Evolutionary conservation across 1,284 basidiomycete species (phyloP).

Genomic region (Trametes sp.): DNA sequence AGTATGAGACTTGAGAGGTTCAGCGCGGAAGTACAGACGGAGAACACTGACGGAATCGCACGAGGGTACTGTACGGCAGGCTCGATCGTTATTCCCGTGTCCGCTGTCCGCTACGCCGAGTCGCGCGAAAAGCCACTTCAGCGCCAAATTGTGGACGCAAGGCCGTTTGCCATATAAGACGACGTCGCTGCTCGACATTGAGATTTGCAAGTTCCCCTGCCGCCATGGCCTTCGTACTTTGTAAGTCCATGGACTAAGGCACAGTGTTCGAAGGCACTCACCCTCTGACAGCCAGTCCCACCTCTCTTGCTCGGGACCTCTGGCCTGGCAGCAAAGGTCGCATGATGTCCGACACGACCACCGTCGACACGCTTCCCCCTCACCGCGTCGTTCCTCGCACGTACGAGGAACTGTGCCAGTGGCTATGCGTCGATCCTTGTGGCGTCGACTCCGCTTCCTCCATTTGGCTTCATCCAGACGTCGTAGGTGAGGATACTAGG

Average conservation of each 20-base stretch:
- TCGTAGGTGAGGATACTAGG: background rate
- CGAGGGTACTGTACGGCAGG: no score
- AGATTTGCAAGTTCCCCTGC: no score
- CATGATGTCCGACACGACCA: background rate
- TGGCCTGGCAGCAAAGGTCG: background rate
- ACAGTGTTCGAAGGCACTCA: background rate
- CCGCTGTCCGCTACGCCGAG: no score
- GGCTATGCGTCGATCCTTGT: background rate
- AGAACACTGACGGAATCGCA: no score
- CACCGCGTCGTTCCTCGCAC: background rate
- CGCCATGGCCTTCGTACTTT: background rate
- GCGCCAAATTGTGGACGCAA: no score
- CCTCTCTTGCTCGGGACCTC: background rate
- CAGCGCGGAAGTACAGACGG: no score
- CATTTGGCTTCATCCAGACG: background rate
- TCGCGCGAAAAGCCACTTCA: no score
- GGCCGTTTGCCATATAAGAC: no score
- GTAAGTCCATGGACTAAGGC: background rate
- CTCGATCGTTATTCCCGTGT: no score
- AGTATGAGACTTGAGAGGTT: no score
- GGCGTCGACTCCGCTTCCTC: background rate
- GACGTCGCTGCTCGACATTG: no score
- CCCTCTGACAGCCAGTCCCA: background rate
- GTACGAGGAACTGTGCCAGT: background rate
- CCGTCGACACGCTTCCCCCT: background rate